Conservation (phyloP, 1,139 yeast genomes). For the Kodamaea sp. region DNA sequence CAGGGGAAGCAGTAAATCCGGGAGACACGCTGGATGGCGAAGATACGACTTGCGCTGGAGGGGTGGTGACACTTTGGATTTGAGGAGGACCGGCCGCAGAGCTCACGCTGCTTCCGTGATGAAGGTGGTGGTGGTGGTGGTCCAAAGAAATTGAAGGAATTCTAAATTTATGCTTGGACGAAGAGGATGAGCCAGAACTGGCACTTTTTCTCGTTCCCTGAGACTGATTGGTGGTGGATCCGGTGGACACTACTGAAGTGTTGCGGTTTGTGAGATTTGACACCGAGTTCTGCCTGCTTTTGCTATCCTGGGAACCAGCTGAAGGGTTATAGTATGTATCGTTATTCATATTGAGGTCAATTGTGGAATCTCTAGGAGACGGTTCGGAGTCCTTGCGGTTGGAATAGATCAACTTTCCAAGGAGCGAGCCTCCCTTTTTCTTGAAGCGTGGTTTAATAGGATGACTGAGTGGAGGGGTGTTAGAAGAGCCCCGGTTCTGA, state of each 20-base stretch:
- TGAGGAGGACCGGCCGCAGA: constrained; percentile 1
- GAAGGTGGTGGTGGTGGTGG: constrained; percentile 18
- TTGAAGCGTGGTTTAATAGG: constrained; percentile 53
- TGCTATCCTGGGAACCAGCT: not conserved
- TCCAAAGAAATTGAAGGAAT: constrained; percentile 39
- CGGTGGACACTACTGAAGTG: constrained; percentile 9
- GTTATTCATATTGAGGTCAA: not conserved
- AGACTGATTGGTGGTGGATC: constrained; percentile 9
- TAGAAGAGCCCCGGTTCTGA: constrained; percentile 24
- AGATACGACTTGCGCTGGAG: constrained; percentile 2
- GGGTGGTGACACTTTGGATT: constrained; percentile 8
- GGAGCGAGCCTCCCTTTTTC: constrained; percentile 43
- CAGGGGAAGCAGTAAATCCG: not conserved
- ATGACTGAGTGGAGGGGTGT: constrained; percentile 50
- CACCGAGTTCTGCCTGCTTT: constrained; percentile 15
- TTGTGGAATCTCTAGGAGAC: not conserved
- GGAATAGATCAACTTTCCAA: constrained; percentile 51
- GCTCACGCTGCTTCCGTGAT: not conserved
- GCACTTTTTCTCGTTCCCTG: constrained; percentile 21
- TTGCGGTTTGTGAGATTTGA: constrained; percentile 4
- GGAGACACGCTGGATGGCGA: not conserved
- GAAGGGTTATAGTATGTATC: constrained; percentile 5
- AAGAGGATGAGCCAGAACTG: constrained; percentile 19
- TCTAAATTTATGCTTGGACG: constrained; percentile 37
- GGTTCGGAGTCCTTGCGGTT: constrained; percentile 39